phyloP scores from a whole-genome alignment of 2,329 filamentous ascomycete genomes.

The Claviceps sp. region DNA sequence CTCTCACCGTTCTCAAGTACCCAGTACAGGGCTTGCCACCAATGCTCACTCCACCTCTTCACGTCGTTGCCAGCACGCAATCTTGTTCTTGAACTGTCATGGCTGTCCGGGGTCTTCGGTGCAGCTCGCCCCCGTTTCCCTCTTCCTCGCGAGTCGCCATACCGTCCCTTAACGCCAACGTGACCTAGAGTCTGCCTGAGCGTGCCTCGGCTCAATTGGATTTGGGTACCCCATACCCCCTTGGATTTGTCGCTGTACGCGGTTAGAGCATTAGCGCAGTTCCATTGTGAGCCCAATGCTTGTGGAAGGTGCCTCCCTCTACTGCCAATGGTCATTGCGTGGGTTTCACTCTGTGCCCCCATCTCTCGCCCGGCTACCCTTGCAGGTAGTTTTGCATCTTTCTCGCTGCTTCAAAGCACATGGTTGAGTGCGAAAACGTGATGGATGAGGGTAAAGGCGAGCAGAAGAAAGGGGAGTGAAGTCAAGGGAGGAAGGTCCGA shows the following conservation, averaged over 20 bases:
- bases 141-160: conserved; percentile 2
- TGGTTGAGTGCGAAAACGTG: not conserved
- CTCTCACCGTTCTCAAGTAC: not conserved
- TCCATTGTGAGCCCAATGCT: conserved; percentile 8
- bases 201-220: not conserved
- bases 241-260: conserved; percentile 7
- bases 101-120: not conserved
- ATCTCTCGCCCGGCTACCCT: not conserved
- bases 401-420: not conserved
- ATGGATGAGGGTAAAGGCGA: not conserved
- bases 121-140: not conserved
- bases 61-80: not conserved
- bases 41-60: not conserved
- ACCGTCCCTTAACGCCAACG: not conserved
- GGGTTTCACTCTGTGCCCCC: not conserved
- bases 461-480: not conserved
- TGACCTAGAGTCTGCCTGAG: not conserved
- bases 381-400: conserved; percentile 3
- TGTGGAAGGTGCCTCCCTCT: conserved; percentile 1
- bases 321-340: not conserved
- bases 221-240: not conserved
- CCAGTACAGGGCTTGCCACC: not conserved
- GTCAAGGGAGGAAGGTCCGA: too few species aligned
- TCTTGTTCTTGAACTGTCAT: not conserved
- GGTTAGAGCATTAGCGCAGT: conserved; percentile 7